These are phyloP conservation scores for Pharus latifolius DNA, from an alignment of 176 grass and related monocot genomes.

Conservation along the genomic window DNA sequence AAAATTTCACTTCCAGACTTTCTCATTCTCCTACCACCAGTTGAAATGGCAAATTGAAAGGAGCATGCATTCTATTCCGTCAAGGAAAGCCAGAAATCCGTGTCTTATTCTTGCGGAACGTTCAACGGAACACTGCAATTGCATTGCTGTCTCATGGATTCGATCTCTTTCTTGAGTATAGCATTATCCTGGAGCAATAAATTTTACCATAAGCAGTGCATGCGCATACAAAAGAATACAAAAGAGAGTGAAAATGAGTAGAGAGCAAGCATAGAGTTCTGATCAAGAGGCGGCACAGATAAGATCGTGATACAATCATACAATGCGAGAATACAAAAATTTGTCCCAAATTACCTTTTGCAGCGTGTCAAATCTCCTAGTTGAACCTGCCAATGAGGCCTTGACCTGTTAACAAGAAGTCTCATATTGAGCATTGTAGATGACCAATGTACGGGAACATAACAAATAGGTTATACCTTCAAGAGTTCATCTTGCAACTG, in stretches of 20 bases:
- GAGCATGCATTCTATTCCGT: neutral
- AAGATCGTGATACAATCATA: neutral
- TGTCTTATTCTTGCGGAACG: neutral
- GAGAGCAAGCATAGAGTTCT: neutral
- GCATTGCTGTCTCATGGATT: constrained; percentile 30
- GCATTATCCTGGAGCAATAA: constrained; percentile 37
- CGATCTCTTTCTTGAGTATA: constrained; percentile 43
- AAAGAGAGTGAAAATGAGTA: neutral
- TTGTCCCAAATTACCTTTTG: constrained; percentile 45
- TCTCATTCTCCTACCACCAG: neutral
- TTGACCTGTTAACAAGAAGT: constrained; percentile 40
- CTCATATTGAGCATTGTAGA: neutral
- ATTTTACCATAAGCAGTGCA: neutral
- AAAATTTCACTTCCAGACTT: neutral
- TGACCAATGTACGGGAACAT: neutral
- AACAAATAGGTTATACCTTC: constrained; percentile 28
- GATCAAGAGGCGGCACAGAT: neutral
- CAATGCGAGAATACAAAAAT: neutral
- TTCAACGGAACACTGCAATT: constrained; percentile 26
- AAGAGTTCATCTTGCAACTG: constrained; percentile 64
- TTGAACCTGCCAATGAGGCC: constrained; percentile 34
- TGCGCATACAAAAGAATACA: neutral
- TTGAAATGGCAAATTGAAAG: neutral
- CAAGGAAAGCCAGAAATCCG: constrained; percentile 1
- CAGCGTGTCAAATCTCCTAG: constrained; percentile 25